These are phyloP conservation scores for Neurospora sp. DNA, from an alignment of 495 filamentous ascomycete species.

Conservation along the genomic window DNA sequence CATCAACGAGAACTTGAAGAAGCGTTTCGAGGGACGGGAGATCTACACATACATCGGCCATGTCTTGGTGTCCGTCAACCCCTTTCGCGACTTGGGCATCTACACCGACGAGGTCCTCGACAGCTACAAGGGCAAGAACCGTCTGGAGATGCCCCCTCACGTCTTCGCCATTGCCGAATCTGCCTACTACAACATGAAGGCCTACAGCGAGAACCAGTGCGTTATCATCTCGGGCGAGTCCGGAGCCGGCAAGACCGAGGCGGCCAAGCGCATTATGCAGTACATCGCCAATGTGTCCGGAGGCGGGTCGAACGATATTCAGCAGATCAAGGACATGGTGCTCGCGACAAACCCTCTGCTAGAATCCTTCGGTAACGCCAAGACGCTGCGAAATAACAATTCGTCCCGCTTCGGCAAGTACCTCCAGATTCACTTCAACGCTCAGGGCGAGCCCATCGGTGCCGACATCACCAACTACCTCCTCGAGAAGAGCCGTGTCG, in stretches of 20 bases:
- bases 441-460: slow-evolving; percentile 84
- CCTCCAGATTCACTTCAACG: slow-evolving; percentile 93
- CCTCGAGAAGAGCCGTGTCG: slow-evolving; percentile 89
- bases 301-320: slow-evolving; percentile 80
- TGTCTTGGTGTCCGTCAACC: slow-evolving; percentile 98
- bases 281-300: slow-evolving; percentile 97
- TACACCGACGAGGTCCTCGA: slow-evolving; percentile 90
- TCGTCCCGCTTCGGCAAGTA: slow-evolving; percentile 98
- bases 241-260: slow-evolving; percentile 98
- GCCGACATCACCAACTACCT: slow-evolving; percentile 98
- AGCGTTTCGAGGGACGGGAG: slow-evolving; percentile 89
- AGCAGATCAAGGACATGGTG: slow-evolving; percentile 98
- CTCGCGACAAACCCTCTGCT: slow-evolving; percentile 94
- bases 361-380: slow-evolving; percentile 97
- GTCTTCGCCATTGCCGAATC: slow-evolving; percentile 97
- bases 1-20: slow-evolving; percentile 98
- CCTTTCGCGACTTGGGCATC: slow-evolving; percentile 95
- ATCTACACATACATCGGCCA: slow-evolving; percentile 99
- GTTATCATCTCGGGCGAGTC: slow-evolving; percentile 99
- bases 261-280: slow-evolving; percentile 98
- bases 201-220: slow-evolving; percentile 98
- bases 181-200: slow-evolving; percentile 99
- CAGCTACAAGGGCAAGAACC: slow-evolving; percentile 91
- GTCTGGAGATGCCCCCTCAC: slow-evolving; percentile 88
- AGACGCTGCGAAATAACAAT: slow-evolving; percentile 97